Percentiles rank a stretch among this genome's conserved stretches.
Evolutionary conservation across 352 stramenopile species (phyloP).

Genomic region (Phytophthora pisi): DNA sequence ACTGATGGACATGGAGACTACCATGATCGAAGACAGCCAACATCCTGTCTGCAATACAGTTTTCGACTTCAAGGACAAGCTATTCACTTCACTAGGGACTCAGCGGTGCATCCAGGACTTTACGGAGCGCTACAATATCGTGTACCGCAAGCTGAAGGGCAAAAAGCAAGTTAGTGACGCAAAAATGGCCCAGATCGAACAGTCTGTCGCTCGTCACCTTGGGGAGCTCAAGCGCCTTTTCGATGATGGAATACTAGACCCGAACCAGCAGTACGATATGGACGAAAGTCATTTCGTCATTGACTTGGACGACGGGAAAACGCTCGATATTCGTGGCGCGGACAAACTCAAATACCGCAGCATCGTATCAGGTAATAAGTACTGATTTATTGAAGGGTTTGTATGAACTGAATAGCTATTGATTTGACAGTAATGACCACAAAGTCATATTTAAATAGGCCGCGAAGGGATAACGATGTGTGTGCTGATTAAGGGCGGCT

Average conservation of each 20-base stretch:
- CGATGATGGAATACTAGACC: constrained; percentile 2
- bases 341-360: no score
- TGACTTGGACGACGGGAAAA: constrained; percentile 18
- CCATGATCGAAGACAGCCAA: constrained; percentile 9
- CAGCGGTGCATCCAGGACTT: constrained; percentile 8
- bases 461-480: constrained; percentile 24
- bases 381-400: background rate
- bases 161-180: constrained; percentile 8
- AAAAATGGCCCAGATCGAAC: constrained; percentile 12
- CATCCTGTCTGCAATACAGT: background rate
- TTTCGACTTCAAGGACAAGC: constrained; percentile 1
- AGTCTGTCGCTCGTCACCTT: constrained; percentile 6
- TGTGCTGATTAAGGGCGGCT: constrained; percentile 1
- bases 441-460: constrained; percentile 5
- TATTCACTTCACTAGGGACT: background rate
- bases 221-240: constrained; percentile 6
- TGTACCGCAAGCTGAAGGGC: constrained; percentile 5
- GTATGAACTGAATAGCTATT: background rate
- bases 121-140: constrained; percentile 11
- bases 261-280: constrained; percentile 11
- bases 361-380: no score
- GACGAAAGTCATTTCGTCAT: constrained; percentile 22
- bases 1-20: background rate
- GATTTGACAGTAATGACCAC: background rate
- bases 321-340: constrained; percentile 3